phyloP scores from a whole-genome alignment of 352 stramenopile species.

The Phytophthora hibernalis region DNA sequence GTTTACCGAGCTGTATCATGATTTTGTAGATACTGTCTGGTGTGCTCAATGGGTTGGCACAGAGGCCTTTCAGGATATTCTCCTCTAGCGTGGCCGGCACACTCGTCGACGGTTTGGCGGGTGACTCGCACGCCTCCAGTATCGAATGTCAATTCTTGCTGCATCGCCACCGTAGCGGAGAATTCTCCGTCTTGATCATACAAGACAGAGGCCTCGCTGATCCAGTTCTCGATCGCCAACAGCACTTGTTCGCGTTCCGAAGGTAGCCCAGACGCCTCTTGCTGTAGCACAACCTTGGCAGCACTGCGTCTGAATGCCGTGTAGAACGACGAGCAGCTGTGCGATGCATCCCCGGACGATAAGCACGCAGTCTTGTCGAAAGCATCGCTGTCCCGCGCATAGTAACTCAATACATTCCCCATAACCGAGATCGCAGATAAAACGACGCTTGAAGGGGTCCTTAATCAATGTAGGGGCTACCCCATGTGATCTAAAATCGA shows the following conservation, averaged over 20 bases:
- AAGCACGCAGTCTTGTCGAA: constrained; percentile 45
- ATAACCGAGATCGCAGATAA: constrained; percentile 17
- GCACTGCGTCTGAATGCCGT: constrained; percentile 43
- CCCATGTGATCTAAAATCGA: constrained; percentile 10
- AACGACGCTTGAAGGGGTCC: constrained; percentile 27
- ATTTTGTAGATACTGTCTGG: constrained; percentile 54
- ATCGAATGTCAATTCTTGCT: constrained; percentile 40
- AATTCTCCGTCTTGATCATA: constrained; percentile 53
- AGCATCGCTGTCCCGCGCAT: constrained; percentile 23
- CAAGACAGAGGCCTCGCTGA: constrained; percentile 45
- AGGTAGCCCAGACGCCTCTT: constrained; percentile 23
- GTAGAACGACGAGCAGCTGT: constrained; percentile 42
- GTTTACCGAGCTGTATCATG: constrained; percentile 39
- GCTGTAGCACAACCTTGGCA: constrained; percentile 43
- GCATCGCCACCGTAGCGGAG: constrained; percentile 41
- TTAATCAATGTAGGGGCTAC: not conserved
- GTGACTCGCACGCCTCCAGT: not conserved
- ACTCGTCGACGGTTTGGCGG: constrained; percentile 1
- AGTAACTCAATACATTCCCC: constrained; percentile 45
- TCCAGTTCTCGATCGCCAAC: constrained; percentile 61
- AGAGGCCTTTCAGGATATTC: constrained; percentile 52
- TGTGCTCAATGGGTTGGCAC: constrained; percentile 53
- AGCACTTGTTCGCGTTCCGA: constrained; percentile 38
- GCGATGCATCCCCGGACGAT: constrained; percentile 11
- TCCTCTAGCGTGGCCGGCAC: constrained; percentile 48